phyloP scores from a whole-genome alignment of 2,329 filamentous ascomycete species.

The Fusarium abutilonis region DNA sequence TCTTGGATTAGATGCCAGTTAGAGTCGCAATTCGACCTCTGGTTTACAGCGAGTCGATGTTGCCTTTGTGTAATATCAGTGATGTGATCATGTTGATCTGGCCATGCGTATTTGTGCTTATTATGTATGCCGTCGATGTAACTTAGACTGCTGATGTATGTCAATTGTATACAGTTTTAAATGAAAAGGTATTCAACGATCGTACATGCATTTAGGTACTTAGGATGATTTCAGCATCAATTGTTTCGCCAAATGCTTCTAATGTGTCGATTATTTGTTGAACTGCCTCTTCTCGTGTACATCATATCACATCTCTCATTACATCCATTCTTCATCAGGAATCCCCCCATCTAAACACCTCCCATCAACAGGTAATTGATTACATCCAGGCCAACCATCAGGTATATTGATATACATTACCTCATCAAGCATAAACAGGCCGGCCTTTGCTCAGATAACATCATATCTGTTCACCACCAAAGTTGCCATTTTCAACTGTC shows the following conservation, averaged over 20 bases:
- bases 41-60: constrained; percentile 31
- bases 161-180: no score
- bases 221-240: no score
- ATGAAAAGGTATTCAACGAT: no score
- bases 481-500: constrained; percentile 70
- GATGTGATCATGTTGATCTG: constrained; percentile 8
- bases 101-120: background rate
- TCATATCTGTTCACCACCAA: constrained; percentile 45
- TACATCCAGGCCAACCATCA: constrained; percentile 7
- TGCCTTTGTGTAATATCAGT: constrained; percentile 26
- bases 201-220: no score
- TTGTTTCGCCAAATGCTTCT: no score
- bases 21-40: constrained; percentile 41
- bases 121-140: background rate
- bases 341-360: background rate
- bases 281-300: constrained; percentile 15
- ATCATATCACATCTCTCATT: constrained; percentile 43
- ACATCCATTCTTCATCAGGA: constrained; percentile 7
- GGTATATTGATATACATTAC: constrained; percentile 22
- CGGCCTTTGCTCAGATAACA: background rate
- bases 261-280: no score
- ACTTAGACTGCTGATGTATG: no score
- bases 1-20: constrained; percentile 44
- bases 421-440: constrained; percentile 2
- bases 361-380: constrained; percentile 7